These are phyloP conservation scores for Viola pubescens DNA, from an alignment of 441 rosid genomes.

Conservation along the genomic window DNA sequence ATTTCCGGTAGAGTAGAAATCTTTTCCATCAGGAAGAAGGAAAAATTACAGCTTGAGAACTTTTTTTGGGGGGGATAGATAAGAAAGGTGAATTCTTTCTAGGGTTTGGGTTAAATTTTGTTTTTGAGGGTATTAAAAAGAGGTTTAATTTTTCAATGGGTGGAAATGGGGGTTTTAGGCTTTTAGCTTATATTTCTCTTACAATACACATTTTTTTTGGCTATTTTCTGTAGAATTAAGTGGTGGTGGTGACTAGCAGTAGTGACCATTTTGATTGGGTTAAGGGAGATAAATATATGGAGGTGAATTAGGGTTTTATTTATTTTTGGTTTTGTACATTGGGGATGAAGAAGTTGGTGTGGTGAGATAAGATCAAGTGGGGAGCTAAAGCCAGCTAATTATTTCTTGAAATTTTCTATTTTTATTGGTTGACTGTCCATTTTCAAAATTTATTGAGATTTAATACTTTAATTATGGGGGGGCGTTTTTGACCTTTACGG, in stretches of 20 bases:
- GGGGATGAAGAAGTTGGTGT: constrained; percentile 12
- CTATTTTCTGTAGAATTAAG: too few species aligned
- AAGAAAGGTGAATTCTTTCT: constrained; percentile 13
- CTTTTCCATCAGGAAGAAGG: constrained; percentile 26
- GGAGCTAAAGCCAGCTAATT: constrained; percentile 14
- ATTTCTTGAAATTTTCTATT: constrained; percentile 6
- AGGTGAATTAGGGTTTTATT: constrained; percentile 27
- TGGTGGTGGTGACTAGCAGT: neutral
- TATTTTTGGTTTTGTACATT: neutral
- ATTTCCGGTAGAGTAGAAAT: constrained; percentile 32
- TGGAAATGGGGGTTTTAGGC: constrained; percentile 6
- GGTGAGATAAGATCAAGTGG: constrained; percentile 14
- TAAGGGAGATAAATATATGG: constrained; percentile 11
- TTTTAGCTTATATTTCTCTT: neutral
- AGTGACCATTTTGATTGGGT: neutral
- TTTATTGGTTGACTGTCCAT: constrained; percentile 11
- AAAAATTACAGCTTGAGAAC: constrained; percentile 24
- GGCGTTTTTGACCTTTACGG: neutral
- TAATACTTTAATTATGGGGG: constrained; percentile 4
- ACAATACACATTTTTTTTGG: neutral
- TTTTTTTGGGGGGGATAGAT: neutral
- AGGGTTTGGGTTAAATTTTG: constrained; percentile 26
- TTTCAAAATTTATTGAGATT: too few species aligned
- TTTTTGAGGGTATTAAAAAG: neutral
- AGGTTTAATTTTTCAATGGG: neutral